Percentiles rank a stretch among this genome's conserved stretches.
Evolutionary conservation across 768 basidiomycete species (phyloP).

Genomic region (Boletus pseudo-olivaceus): DNA sequence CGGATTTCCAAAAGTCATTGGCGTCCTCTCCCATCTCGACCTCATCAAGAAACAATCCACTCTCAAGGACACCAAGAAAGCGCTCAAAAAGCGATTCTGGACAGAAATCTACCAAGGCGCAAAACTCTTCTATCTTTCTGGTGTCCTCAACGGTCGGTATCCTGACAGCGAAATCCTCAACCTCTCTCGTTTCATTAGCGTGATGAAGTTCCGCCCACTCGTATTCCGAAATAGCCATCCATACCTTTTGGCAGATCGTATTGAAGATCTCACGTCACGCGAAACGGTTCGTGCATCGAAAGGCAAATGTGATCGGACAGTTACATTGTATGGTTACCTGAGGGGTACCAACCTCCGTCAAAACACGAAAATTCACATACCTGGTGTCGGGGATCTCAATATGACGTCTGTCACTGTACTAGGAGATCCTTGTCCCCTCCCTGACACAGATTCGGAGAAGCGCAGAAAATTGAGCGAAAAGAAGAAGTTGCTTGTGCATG

Average conservation of each 20-base stretch:
- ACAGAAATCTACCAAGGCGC: slow-evolving; percentile 99
- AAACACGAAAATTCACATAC: slow-evolving; percentile 85
- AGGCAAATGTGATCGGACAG: slow-evolving; percentile 89
- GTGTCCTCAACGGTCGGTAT: slow-evolving; percentile 95
- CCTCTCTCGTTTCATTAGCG: slow-evolving; percentile 91
- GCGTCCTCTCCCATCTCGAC: slow-evolving; percentile 93
- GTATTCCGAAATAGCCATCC: slow-evolving; percentile 94
- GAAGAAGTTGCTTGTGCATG: slow-evolving; percentile 86
- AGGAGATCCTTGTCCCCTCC: slow-evolving; percentile 94
- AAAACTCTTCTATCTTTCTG: slow-evolving; percentile 96
- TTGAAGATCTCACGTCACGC: slow-evolving; percentile 91
- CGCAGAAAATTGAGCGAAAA: slow-evolving; percentile 92
- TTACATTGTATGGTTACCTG: slow-evolving; percentile 94
- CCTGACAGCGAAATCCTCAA: slow-evolving; percentile 96
- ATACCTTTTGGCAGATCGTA: slow-evolving; percentile 89
- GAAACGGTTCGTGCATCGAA: slow-evolving; percentile 73
- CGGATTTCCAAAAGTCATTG: slow-evolving; percentile 98
- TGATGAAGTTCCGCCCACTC: slow-evolving; percentile 98
- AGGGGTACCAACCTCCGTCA: slow-evolving; percentile 80
- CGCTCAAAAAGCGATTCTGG: slow-evolving; percentile 98
- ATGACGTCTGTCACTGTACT: slow-evolving; percentile 71
- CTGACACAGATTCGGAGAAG: slow-evolving; percentile 88
- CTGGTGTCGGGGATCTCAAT: slow-evolving; percentile 88
- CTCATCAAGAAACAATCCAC: slow-evolving; percentile 90
- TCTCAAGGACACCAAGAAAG: slow-evolving; percentile 86